Base-by-base conservation (phyloP, 2,329 filamentous ascomycete species). In the Emmonsia crescens region DNA sequence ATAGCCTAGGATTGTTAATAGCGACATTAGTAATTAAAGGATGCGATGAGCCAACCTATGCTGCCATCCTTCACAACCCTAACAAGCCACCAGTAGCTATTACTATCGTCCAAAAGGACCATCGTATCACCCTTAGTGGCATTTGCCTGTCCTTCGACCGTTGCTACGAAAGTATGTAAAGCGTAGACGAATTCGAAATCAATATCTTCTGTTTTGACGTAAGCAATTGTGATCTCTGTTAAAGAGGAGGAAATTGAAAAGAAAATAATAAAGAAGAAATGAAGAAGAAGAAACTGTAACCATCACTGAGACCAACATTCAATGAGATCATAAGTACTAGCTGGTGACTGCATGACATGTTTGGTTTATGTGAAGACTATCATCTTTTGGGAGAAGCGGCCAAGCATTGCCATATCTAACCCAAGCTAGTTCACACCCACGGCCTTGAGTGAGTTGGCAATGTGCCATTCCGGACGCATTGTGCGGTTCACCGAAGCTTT, bases 161-260 rank as follows among this genome's bases (percentile, higher is more conserved):
- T 97, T 33, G 94, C 94, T 66, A 96, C 89, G 71, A 99, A 99
- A 2, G 93, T 99, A 74, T 97, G 94, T 62, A 99, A 81, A 33
- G 94, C 94, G 78, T 99, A 99, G 64, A 99, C 94, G 77, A 97
- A 97, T 75, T 97, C 93, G 80, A 99, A 97, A 82, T 99, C 94
- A 77, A 99, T 99, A 72, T 99, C 94, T 84, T 99, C 94, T 97
- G 81, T 76, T 76, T 87, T 82, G 85, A 80, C 88, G 75, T 75
- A 84, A 88, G 76, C 81, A 80, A 63, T 81, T 72, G 71, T 89
- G 38, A 54, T 49, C n/a, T 31, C 29, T 10, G n/a, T 19, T 16
- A 24, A 16, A 54, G n/a, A 33, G 16, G 16, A 54, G 29, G 19
- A 10, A 33, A 21, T 1, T 9, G 19, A n/a, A 54, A 54, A 33